Evolutionary conservation across 176 grass and related monocot genomes (phyloP), one percentile per base, ranked within the genome.

Genomic region (Aegilops bicornis): DNA sequence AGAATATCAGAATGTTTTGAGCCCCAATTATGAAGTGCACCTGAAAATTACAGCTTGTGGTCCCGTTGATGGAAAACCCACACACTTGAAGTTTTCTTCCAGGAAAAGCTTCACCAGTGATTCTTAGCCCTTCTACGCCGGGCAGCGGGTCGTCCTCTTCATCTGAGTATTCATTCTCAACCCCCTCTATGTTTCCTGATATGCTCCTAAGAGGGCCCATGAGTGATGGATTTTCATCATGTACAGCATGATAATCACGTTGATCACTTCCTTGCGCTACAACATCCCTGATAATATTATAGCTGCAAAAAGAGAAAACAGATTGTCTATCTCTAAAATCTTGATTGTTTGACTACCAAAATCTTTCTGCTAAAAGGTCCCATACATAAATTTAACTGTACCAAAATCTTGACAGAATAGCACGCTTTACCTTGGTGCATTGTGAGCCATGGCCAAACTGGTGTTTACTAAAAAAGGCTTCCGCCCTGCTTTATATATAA

Each of bases 211-310:
- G 59, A 23, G 86, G 79, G 32, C 88, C 84, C 74, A 91, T 92
- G 62, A 94, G 92, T 75, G 87, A 91, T 31, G 77, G 81, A 37
- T 80, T 94, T 36, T 89, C 92, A 87, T 84, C 82, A 78, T 89
- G 82, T 36, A 90, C 90, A 79, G 40, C 40, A 87, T 58, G 58
- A 54, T 82, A 85, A 89, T 75, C 82, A 43, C 22, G 42, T 14
- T 66, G 40, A 42, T 42, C 67, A n/a, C 68, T 80, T 85, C 54
- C 67, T 80, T 85, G 82, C 56, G 76, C 58, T 63, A 30, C 73
- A 40, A 30, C 75, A 85, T 80, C 87, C 82, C 79, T 73, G 40
- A 3, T 58, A 66, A 58, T 80, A 15, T 85, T 54, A 23, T 66
- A 58, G 58, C 87, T 89, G 87, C 40, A 89, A 23, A 71, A 19